A percentile compares a stretch with the other conserved stretches of the same genome.
Evolutionary conservation across 2,329 filamentous ascomycete species (phyloP).

Genomic region (Xylaria sp.): DNA sequence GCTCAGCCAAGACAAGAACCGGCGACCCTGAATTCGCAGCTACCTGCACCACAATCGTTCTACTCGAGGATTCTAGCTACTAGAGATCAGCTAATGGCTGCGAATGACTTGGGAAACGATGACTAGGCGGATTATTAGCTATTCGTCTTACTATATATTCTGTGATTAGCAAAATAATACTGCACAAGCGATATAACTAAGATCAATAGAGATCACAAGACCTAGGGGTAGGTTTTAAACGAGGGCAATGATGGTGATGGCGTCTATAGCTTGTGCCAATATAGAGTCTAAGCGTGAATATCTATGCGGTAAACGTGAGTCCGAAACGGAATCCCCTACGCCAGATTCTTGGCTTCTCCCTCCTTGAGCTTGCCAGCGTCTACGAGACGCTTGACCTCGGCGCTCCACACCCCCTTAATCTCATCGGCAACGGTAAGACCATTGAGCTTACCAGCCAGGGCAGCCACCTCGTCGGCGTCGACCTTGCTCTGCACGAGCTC

Average conservation of each 20-base stretch:
- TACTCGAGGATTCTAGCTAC: not conserved
- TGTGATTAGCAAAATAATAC: not conserved
- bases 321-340: slow-evolving; percentile 2
- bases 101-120: not conserved
- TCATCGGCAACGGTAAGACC: slow-evolving; percentile 81
- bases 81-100: not conserved
- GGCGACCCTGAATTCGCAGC: not conserved
- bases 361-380: slow-evolving; percentile 87
- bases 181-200: not conserved
- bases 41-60: not conserved
- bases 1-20: not conserved
- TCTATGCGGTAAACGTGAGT: slow-evolving; percentile 8
- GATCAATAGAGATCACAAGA: not conserved
- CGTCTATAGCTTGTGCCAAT: slow-evolving; percentile 19
- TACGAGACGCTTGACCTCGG: slow-evolving; percentile 81
- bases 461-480: slow-evolving; percentile 89
- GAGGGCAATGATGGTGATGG: not conserved
- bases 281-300: slow-evolving; percentile 5
- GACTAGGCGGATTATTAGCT: not conserved
- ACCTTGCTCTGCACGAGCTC: slow-evolving; percentile 89
- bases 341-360: slow-evolving; percentile 73
- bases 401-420: slow-evolving; percentile 85
- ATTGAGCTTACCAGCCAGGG: slow-evolving; percentile 81
- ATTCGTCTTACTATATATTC: not conserved
- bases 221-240: too few species aligned